phyloP scores from a whole-genome alignment of 225 moss, liverwort and hornwort genomes.

The Rhytidiadelphus loreus region DNA sequence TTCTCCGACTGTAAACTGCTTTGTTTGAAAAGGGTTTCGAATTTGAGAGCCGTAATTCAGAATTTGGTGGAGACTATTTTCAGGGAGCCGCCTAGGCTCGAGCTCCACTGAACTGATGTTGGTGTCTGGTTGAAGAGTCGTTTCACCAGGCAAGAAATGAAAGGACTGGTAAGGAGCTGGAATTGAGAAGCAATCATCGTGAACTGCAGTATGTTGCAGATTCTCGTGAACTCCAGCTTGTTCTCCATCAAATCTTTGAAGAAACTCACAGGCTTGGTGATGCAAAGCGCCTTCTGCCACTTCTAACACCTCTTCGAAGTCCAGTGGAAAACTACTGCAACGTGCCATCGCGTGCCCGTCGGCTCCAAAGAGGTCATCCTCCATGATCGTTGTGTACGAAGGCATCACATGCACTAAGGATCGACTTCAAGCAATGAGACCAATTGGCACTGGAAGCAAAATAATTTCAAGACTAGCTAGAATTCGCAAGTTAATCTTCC shows the following conservation, averaged over 20 bases:
- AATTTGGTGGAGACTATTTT: neutral
- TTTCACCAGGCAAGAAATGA: neutral
- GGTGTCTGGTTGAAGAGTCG: neutral
- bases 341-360: neutral
- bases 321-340: neutral
- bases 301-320: neutral
- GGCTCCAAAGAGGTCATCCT: neutral
- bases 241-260: neutral
- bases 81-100: neutral
- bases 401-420: neutral
- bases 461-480: neutral
- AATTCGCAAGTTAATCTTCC: neutral
- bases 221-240: neutral
- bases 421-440: neutral
- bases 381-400: neutral
- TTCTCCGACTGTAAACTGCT: neutral
- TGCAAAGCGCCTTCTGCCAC: neutral
- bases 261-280: neutral
- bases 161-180: neutral
- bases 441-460: neutral
- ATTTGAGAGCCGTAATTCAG: neutral
- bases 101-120: neutral
- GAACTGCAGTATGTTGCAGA: neutral
- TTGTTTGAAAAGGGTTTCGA: neutral
- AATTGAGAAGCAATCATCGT: neutral